Base-by-base conservation (phyloP, 345 rosid species). In the Citrus cavaleriei region DNA sequence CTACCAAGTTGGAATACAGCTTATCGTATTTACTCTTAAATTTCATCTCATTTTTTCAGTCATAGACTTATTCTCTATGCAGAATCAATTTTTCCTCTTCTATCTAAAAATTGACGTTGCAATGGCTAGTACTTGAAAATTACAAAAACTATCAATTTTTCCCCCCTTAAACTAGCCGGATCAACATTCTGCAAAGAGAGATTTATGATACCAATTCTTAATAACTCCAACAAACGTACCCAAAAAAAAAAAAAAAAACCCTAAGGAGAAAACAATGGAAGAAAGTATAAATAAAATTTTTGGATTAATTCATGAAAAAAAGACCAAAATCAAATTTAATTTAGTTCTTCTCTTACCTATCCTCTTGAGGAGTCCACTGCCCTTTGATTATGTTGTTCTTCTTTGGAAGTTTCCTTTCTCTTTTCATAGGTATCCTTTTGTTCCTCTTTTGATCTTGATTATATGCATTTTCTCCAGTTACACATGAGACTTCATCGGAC, bases 311-410 rank as follows among this genome's bases (percentile, higher is more conserved):
- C 18, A 28, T 30, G 22, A 59, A 27, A 74, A 69, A 19, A 5
- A 5, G 60, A 69, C 34, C 24, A 35, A 70, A 27, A 34, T 21
- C 4, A 32, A 5, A 10, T 34, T 2, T 49, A 3, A 28, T 19
- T 2, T 16, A 51, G 21, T 51, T 51, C 12, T 58, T 30, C 35
- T 7, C 40, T 51, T 75, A 88, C 93, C 75, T 82, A 80, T 93
- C 97, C 80, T 93, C 97, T 24, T 80, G 76, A 35, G 83, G 73
- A 77, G 89, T 86, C 95, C 97, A 93, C 57, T 89, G 94, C 14
- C 95, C 94, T 89, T 89, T 91, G 88, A 88, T 87, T 60, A 86
- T 73, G 34, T 38, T 40, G 59, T 55, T 13, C 73, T 82, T 86
- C 81, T 81, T 86, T 1, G n/a, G 19, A 70, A 72, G 21, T 74